Base-by-base conservation (phyloP, 768 basidiomycete genomes). In the Fomitopsis pulvina region DNA sequence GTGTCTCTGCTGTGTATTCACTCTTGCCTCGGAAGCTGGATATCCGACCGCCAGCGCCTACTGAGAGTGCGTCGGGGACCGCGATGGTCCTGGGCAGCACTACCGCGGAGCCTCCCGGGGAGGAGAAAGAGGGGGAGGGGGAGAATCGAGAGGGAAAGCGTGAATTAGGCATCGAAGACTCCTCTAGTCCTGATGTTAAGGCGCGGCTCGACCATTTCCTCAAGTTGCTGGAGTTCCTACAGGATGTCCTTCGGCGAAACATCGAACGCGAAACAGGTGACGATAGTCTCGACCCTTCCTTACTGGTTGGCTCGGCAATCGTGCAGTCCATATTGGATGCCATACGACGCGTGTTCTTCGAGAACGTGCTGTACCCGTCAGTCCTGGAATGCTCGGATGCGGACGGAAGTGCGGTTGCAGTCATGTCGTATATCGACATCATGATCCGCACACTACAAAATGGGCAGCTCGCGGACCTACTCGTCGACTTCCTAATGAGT, bases 401-500 rank as follows among this genome's bases (percentile, higher is more conserved):
- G 4, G 95, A 97, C 63, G 95, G 95, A n/a, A 95, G 92, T 53
- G 89, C 93, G 0, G 86, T 96, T 1, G 93, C 95, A 9, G 93
- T 98, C 48, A 83, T 97, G 79, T 91, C 88, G 14, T 97, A 98
- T 63, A 82, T 97, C 55, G 92, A 96, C 57, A 79, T 91, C 59
- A 86, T 92, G 76, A 75, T 92, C 46, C 77, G 81, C 50, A 89
- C 85, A 0, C 74, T 94, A 4, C 75, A 79, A 29, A 73, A 79
- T 21, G 85, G 83, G 1, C 78, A 75, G 44, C 75, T 95, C 34
- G 79, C 78, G 14, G 79, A 85, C 41, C 72, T 87, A 21, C 68
- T 95, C 14, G 75, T 94, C 37, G 73, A 79, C 42, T 95, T 90
- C 67, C 77, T 95, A 32, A 76, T 88, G 57, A 92, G 79, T 63